Percentiles rank a stretch among this genome's conserved stretches.
phyloP scores from a whole-genome alignment of 2,329 filamentous ascomycete species.

The Xylogone sp. region DNA sequence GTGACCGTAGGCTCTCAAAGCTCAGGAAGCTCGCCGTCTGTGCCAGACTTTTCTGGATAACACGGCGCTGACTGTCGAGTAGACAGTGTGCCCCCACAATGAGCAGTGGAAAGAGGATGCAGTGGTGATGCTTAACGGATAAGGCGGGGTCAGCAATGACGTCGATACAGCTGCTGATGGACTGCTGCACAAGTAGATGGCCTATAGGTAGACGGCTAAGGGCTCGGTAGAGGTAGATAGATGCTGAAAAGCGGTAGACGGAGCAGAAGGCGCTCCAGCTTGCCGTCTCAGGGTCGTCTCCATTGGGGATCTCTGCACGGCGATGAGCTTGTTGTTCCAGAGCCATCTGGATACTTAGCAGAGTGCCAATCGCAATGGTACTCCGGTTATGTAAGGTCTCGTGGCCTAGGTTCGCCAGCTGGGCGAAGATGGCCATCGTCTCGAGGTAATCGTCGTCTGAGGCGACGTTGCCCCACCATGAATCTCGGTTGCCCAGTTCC shows the following conservation, averaged over 20 bases:
- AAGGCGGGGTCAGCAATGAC: slow-evolving; percentile 32
- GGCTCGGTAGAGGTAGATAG: slow-evolving; percentile 40
- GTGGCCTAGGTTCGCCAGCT: slow-evolving; percentile 31
- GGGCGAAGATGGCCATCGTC: slow-evolving; percentile 27
- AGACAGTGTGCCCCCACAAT: slow-evolving; percentile 34
- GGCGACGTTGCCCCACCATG: slow-evolving; percentile 37
- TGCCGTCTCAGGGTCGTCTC: slow-evolving; percentile 13
- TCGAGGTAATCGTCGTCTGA: slow-evolving; percentile 28
- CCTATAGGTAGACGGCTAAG: slow-evolving; percentile 34
- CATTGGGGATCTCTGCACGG: slow-evolving; percentile 4
- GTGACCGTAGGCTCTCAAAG: slow-evolving; percentile 21
- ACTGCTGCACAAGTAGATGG: slow-evolving; percentile 37
- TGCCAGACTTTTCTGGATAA: slow-evolving; percentile 18
- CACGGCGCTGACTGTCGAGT: slow-evolving; percentile 23
- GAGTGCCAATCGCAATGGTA: slow-evolving; percentile 19
- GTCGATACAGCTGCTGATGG: slow-evolving; percentile 32
- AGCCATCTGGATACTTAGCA: slow-evolving; percentile 20
- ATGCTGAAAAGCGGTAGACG: slow-evolving; percentile 26
- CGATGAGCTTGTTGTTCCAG: slow-evolving; percentile 20
- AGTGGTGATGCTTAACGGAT: slow-evolving; percentile 35
- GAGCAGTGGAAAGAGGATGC: slow-evolving; percentile 34
- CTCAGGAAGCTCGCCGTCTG: slow-evolving; percentile 18
- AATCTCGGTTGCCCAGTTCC: slow-evolving; percentile 33
- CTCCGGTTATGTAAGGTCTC: slow-evolving; percentile 19
- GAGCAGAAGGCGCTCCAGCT: slow-evolving; percentile 37